These are phyloP conservation scores for Calycina herbarum DNA, from an alignment of 2,329 filamentous ascomycete genomes.

Conservation along the genomic window DNA sequence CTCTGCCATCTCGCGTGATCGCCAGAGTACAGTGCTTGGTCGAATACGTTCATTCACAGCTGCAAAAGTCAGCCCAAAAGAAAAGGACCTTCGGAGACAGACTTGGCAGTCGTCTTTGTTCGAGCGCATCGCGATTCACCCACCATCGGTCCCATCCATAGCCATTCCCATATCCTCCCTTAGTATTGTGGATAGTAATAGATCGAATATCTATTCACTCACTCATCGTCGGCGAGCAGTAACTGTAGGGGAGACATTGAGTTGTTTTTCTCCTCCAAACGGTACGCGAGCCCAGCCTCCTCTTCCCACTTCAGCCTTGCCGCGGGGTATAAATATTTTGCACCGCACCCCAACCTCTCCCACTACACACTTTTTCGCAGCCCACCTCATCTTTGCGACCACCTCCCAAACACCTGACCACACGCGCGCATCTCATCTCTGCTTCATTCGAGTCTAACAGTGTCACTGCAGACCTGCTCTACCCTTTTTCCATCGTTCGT, in stretches of 20 bases:
- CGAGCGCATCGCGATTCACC: slow-evolving; percentile 3
- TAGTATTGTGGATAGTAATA: slow-evolving; percentile 24
- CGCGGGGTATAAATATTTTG: slow-evolving; percentile 19
- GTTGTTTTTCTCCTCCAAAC: slow-evolving; percentile 91
- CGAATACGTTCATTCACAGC: slow-evolving; percentile 32
- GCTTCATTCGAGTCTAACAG: slow-evolving; percentile 32
- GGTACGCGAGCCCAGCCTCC: slow-evolving; percentile 45
- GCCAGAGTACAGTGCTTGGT: slow-evolving; percentile 16
- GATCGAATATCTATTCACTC: slow-evolving; percentile 19
- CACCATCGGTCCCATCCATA: slow-evolving; percentile 4
- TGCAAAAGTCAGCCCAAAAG: slow-evolving; percentile 21
- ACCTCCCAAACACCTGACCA: neutral
- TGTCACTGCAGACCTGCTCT: slow-evolving; percentile 31
- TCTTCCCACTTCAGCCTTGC: slow-evolving; percentile 15
- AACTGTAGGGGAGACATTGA: slow-evolving; percentile 88
- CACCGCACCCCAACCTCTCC: slow-evolving; percentile 6
- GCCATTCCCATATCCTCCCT: slow-evolving; percentile 14
- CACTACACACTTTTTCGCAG: slow-evolving; percentile 11
- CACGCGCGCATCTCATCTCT: slow-evolving; percentile 1
- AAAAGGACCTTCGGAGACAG: neutral
- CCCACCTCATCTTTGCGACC: slow-evolving; percentile 12
- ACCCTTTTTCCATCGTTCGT: slow-evolving; percentile 21
- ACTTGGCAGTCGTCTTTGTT: slow-evolving; percentile 5
- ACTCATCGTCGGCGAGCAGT: slow-evolving; percentile 41
- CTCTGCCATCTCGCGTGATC: slow-evolving; percentile 5